Base-by-base conservation (phyloP, 2,329 filamentous ascomycete species). In the Pyricularia sp. region DNA sequence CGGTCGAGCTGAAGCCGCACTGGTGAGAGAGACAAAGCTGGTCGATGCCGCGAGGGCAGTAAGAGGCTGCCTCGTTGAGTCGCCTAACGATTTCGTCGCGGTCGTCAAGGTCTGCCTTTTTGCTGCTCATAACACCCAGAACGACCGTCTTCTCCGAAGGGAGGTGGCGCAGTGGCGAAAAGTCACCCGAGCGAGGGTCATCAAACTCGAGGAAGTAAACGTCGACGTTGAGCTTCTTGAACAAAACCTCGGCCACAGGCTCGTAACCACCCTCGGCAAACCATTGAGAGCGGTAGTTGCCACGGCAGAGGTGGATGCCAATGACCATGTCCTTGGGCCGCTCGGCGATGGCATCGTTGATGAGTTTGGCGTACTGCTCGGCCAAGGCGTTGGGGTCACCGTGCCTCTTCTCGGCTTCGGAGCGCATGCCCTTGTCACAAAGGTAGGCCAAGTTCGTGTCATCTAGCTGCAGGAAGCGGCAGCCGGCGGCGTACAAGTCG, bases 141-240 rank as follows among this genome's bases (percentile, higher is more conserved):
- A 87, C 84, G 17, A 87, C 84, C 42, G 82, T 79, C 78, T 87
- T 87, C 77, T 82, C 73, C 68, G 79, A 80, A 3, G 85, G 84
- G 66, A 87, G 77, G 74, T 83, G 81, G n/a, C 84, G 77, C 69
- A 87, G 78, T 0, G 85, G 85, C 50, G 77, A 78, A 76, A 87
- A 87, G 75, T 86, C 85, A 17, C 85, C 85, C 0, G 80, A 83
- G 2, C 85, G 80, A 36, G 83, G 84, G 71, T 86, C 84, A 74
- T 87, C 85, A 75, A 85, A 87, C 76, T 87, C 85, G 72, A 87
- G 81, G 77, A 86, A 87, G 76, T 86, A 87, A 17, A 82, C 84
- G 72, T 87, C 84, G 68, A 86, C 84, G 72, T 86, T 80, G 66
- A 86, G 79, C 69, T 85, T 82, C 73, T 82, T 82, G 80, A 86